These are phyloP conservation scores for Tetrapisispora arboricola DNA, from an alignment of 805 yeast genomes.

Conservation along the genomic window DNA sequence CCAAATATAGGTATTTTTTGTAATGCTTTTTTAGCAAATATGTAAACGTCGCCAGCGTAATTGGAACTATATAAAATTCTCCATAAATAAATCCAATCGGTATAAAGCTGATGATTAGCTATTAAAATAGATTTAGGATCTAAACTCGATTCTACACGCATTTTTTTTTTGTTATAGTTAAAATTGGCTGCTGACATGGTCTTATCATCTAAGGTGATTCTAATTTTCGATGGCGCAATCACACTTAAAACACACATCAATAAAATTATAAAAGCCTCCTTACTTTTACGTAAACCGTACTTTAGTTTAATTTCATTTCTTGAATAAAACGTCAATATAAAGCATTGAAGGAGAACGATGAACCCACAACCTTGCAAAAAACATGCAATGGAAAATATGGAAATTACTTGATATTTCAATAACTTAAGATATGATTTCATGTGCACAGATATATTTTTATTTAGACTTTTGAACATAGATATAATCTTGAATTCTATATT, in stretches of 20 bases:
- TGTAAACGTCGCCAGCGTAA: constrained; percentile 55
- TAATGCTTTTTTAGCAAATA: constrained; percentile 70
- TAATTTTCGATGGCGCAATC: constrained; percentile 43
- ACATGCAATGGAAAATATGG: neutral
- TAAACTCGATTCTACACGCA: constrained; percentile 24
- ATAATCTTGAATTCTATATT: no score
- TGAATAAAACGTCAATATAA: constrained; percentile 17
- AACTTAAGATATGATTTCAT: neutral
- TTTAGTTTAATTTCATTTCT: constrained; percentile 30
- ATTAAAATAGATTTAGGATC: constrained; percentile 51
- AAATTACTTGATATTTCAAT: neutral
- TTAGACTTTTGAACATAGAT: no score
- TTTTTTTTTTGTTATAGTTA: constrained; percentile 14
- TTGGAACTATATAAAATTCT: constrained; percentile 62
- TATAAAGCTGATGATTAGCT: constrained; percentile 85
- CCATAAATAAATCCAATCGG: constrained; percentile 93
- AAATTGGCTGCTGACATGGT: constrained; percentile 29
- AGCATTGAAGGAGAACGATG: neutral
- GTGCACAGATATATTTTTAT: no score
- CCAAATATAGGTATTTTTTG: constrained; percentile 67
- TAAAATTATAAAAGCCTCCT: constrained; percentile 46
- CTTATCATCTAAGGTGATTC: constrained; percentile 39
- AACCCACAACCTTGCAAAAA: constrained; percentile 5
- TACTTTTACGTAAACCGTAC: constrained; percentile 43
- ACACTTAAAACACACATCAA: constrained; percentile 41